These are phyloP conservation scores for Fusarium tjaetaba DNA, from an alignment of 2,329 filamentous ascomycete genomes.

Conservation along the genomic window DNA sequence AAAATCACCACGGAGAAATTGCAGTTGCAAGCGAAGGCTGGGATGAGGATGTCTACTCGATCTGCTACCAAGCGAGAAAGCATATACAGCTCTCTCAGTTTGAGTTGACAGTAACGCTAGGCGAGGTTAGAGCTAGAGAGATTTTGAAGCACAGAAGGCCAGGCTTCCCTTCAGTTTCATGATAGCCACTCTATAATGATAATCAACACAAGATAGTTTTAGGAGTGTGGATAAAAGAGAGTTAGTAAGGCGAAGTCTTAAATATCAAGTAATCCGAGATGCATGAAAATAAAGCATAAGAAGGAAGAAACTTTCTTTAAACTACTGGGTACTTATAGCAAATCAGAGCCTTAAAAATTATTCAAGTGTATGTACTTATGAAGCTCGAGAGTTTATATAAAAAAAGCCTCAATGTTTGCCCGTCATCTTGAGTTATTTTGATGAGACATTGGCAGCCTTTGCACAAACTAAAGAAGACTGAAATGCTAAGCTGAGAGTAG, in stretches of 20 bases:
- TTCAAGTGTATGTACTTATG: accelerated
- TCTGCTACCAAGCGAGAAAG: not conserved
- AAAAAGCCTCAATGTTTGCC: not conserved
- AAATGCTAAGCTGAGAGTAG: not conserved
- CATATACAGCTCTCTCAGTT: not conserved
- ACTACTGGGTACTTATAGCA: accelerated
- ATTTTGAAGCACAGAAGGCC: not conserved
- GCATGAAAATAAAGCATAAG: accelerated
- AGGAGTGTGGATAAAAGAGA: accelerated
- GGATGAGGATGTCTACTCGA: too few species aligned
- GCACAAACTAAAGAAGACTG: not conserved
- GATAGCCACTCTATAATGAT: accelerated
- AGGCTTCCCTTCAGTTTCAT: accelerated
- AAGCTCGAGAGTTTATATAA: accelerated
- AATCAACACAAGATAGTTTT: not conserved
- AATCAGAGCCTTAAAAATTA: accelerated
- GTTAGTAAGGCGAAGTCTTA: too few species aligned
- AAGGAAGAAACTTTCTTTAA: too few species aligned
- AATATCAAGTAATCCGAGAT: accelerated
- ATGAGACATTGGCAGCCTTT: not conserved
- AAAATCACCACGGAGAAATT: not conserved
- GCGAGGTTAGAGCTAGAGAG: too few species aligned
- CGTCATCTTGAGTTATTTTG: accelerated
- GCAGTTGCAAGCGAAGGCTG: not conserved
- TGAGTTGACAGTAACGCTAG: not conserved